phyloP scores from a whole-genome alignment of 2,329 filamentous ascomycete species.

The Neonectria faginata region DNA sequence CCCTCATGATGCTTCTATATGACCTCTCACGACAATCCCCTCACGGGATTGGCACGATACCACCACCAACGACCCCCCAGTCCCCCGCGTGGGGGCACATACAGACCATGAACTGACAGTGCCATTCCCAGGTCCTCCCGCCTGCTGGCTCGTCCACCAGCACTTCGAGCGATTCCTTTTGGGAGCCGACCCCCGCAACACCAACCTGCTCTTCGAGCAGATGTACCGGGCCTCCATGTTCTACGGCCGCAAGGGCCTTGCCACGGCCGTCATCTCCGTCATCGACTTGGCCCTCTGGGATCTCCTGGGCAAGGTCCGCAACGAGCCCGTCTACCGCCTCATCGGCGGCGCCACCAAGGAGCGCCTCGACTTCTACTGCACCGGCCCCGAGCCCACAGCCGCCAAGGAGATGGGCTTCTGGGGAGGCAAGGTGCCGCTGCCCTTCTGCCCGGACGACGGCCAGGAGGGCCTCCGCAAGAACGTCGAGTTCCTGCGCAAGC shows the following conservation, averaged over 20 bases:
- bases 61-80: slow-evolving; percentile 6
- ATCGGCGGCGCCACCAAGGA: slow-evolving; percentile 91
- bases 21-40: neutral
- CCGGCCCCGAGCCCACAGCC: slow-evolving; percentile 83
- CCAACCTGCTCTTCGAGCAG: slow-evolving; percentile 92
- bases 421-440: slow-evolving; percentile 89
- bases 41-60: neutral
- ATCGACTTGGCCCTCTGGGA: slow-evolving; percentile 96
- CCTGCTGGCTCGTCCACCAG: slow-evolving; percentile 92
- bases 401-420: slow-evolving; percentile 90
- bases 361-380: slow-evolving; percentile 92
- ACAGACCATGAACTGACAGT: slow-evolving; percentile 21
- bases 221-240: slow-evolving; percentile 98
- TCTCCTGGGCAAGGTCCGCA: slow-evolving; percentile 87
- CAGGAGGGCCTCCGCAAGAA: slow-evolving; percentile 87
- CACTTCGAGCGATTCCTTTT: slow-evolving; percentile 94
- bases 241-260: slow-evolving; percentile 92
- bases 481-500: slow-evolving; percentile 86
- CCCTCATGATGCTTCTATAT: neutral
- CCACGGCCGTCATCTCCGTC: slow-evolving; percentile 91
- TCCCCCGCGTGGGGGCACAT: neutral
- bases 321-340: slow-evolving; percentile 93
- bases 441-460: slow-evolving; percentile 90
- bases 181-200: slow-evolving; percentile 89
- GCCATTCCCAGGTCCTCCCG: slow-evolving; percentile 75